Evolutionary conservation across 176 grass and related monocot species (phyloP).

Genomic region (Ensete glaucum): DNA sequence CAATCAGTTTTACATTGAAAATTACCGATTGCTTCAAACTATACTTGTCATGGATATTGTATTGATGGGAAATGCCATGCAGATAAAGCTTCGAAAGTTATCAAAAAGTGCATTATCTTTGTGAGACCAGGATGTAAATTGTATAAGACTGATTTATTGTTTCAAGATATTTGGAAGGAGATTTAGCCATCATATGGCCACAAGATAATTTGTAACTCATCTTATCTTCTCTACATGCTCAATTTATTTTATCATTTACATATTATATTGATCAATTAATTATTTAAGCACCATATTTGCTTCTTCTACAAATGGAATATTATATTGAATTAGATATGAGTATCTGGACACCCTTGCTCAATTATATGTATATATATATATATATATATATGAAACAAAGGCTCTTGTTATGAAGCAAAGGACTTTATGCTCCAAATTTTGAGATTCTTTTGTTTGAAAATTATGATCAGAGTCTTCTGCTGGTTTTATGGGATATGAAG

Average conservation of each 20-base stretch:
- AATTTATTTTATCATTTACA: not conserved
- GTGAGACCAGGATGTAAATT: not conserved
- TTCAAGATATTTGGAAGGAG: not conserved
- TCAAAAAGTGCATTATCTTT: too few species aligned
- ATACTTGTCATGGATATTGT: not conserved
- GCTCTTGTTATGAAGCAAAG: not conserved
- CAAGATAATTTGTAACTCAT: not conserved
- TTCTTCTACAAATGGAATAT: not conserved
- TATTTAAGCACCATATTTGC: not conserved
- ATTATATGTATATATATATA: not conserved
- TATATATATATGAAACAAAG: too few species aligned
- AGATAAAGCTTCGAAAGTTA: not conserved
- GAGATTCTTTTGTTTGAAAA: not conserved
- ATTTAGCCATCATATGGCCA: not conserved
- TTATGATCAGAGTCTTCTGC: not conserved
- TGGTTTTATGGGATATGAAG: not conserved
- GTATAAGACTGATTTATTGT: not conserved
- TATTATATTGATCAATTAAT: not conserved
- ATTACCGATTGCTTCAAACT: not conserved
- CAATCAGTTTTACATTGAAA: not conserved
- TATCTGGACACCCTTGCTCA: not conserved
- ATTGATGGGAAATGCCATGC: not conserved
- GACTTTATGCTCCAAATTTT: not conserved
- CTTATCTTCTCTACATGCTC: not conserved
- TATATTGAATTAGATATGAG: not conserved